Conservation (phyloP, 495 filamentous ascomycete genomes). For the Halenospora varia region DNA sequence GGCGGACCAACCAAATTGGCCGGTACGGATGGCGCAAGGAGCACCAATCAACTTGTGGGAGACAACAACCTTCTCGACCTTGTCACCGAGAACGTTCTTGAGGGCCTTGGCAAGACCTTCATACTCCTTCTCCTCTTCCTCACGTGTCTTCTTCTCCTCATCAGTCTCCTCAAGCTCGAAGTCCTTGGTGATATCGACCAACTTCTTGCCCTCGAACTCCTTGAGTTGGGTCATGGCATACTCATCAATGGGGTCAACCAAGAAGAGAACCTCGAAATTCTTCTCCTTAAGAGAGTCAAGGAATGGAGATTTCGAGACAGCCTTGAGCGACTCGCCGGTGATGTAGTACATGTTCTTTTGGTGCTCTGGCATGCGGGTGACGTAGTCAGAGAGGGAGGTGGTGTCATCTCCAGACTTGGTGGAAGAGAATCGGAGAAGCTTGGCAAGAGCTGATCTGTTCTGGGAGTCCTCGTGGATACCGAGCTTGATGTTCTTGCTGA, state of each 20-base stretch:
- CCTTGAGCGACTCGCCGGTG: slow-evolving; percentile 98
- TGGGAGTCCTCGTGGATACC: slow-evolving; percentile 99
- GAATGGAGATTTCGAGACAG: slow-evolving; percentile 97
- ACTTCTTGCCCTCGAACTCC: slow-evolving; percentile 99
- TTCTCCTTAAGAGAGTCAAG: slow-evolving; percentile 98
- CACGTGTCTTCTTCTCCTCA: slow-evolving; percentile 96
- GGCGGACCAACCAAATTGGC: slow-evolving; percentile 99
- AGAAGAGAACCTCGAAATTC: slow-evolving; percentile 99
- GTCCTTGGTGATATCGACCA: slow-evolving; percentile 99
- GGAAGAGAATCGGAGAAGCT: slow-evolving; percentile 97
- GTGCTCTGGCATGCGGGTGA: slow-evolving; percentile 98
- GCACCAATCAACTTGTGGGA: slow-evolving; percentile 94
- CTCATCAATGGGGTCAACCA: slow-evolving; percentile 99
- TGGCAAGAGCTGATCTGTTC: slow-evolving; percentile 90
- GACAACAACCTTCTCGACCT: slow-evolving; percentile 99
- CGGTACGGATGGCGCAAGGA: slow-evolving; percentile 98
- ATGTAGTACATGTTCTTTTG: slow-evolving; percentile 99
- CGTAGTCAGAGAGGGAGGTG: slow-evolving; percentile 93
- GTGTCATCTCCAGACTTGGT: slow-evolving; percentile 96
- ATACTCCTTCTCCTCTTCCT: slow-evolving; percentile 96
- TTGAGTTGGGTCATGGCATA: slow-evolving; percentile 99
- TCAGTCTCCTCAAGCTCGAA: slow-evolving; percentile 99
- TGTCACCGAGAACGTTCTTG: slow-evolving; percentile 98
- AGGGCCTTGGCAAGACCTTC: slow-evolving; percentile 89
- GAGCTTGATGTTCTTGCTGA: slow-evolving; percentile 99